phyloP scores from a whole-genome alignment of 345 rosid genomes.

The Raphanus raphanistrum region DNA sequence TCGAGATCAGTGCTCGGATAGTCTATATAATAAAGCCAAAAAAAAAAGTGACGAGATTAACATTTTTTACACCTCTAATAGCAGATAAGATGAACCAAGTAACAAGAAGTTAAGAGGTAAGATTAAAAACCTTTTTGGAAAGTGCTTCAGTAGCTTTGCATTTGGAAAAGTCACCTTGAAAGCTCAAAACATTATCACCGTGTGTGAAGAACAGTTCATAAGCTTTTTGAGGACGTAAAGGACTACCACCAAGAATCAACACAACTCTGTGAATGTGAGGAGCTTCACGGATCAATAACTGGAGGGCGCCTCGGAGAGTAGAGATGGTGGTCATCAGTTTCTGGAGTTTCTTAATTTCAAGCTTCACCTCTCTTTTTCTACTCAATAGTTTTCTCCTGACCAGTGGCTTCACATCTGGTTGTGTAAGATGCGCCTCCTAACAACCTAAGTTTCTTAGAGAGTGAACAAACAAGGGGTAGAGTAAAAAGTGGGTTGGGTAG shows the following conservation, averaged over 20 bases:
- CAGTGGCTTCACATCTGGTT: slow-evolving; percentile 48
- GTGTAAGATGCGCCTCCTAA: slow-evolving; percentile 53
- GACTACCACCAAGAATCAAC: slow-evolving; percentile 72
- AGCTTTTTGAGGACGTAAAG: slow-evolving; percentile 68
- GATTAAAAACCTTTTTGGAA: slow-evolving; percentile 64
- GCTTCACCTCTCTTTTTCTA: slow-evolving; percentile 71
- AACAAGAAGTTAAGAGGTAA: background rate
- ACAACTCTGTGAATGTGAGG: slow-evolving; percentile 51
- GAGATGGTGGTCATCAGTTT: slow-evolving; percentile 63
- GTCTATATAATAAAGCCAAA: slow-evolving; percentile 47
- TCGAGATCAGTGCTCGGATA: slow-evolving; percentile 69
- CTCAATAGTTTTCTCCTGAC: slow-evolving; percentile 50
- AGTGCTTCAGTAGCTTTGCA: slow-evolving; percentile 67
- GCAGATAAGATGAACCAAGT: background rate
- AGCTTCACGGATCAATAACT: slow-evolving; percentile 46
- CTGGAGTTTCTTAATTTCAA: slow-evolving; percentile 59
- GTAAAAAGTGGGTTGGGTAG: slow-evolving; percentile 11
- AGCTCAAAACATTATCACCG: slow-evolving; percentile 32
- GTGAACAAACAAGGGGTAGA: slow-evolving; percentile 3
- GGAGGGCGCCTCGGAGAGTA: slow-evolving; percentile 54
- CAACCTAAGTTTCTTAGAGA: slow-evolving; percentile 39
- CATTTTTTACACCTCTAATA: background rate
- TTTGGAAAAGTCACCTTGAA: slow-evolving; percentile 52
- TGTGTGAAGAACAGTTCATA: slow-evolving; percentile 59
- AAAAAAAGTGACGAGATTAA: background rate